phyloP scores from a whole-genome alignment of 306 rosid genomes.

The Sesbania bispinosa region DNA sequence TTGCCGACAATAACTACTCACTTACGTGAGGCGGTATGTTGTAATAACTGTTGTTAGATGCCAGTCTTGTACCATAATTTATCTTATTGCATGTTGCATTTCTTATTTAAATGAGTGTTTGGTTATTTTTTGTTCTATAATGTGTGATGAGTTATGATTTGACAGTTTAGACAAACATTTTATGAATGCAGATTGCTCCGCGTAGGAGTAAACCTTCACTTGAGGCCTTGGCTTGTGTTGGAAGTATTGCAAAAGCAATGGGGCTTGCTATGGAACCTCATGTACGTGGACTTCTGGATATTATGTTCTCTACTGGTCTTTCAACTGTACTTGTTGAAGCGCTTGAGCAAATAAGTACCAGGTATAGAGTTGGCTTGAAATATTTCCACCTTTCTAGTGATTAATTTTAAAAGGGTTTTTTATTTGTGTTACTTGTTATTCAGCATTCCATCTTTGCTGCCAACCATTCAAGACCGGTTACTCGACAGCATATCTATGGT shows the following conservation, averaged over 20 bases:
- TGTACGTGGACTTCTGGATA: conserved; percentile 85
- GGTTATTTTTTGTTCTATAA: conserved; percentile 16
- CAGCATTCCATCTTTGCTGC: conserved; percentile 87
- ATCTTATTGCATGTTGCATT: conserved; percentile 10
- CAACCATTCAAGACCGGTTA: conserved; percentile 89
- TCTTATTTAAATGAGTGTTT: conserved; percentile 13
- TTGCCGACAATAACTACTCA: conserved; percentile 83
- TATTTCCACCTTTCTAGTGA: neutral
- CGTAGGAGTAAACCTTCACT: conserved; percentile 94
- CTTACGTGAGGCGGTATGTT: conserved; percentile 93
- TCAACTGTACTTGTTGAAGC: conserved; percentile 88
- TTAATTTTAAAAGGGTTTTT: conserved; percentile 6
- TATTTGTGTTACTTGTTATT: conserved; percentile 21
- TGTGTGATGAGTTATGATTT: conserved; percentile 26
- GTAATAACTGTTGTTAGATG: conserved; percentile 3
- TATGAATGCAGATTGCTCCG: conserved; percentile 81
- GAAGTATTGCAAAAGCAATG: conserved; percentile 97
- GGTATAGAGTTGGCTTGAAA: conserved; percentile 39
- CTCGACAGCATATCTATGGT: conserved; percentile 89
- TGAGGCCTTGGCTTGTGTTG: conserved; percentile 99
- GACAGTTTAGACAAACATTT: conserved; percentile 23
- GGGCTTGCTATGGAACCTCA: conserved; percentile 86
- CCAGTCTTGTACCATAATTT: conserved; percentile 7
- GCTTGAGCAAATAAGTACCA: conserved; percentile 74
- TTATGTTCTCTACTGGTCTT: conserved; percentile 91